These are phyloP conservation scores for Graphilbum fragrans DNA, from an alignment of 2,329 filamentous ascomycete genomes.

Conservation along the genomic window DNA sequence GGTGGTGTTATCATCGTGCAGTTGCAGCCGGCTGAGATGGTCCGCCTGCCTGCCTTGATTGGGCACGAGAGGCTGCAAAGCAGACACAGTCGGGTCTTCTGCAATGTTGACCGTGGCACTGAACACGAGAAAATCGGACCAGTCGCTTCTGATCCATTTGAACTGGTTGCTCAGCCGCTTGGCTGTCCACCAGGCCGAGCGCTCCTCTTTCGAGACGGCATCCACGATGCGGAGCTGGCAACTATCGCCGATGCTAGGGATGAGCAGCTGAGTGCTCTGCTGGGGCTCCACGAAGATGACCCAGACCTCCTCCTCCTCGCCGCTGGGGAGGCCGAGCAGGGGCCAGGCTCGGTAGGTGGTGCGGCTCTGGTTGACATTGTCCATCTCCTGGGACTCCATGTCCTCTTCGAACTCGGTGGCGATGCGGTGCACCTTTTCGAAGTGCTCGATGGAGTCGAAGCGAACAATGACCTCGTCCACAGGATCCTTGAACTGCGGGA, in stretches of 20 bases:
- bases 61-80: slow-evolving; percentile 6
- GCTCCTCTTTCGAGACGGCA: not conserved
- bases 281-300: slow-evolving; percentile 8
- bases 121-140: slow-evolving; percentile 7
- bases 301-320: slow-evolving; percentile 7
- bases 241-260: slow-evolving; percentile 9
- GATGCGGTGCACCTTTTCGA: slow-evolving; percentile 5
- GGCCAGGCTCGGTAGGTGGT: slow-evolving; percentile 9
- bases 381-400: slow-evolving; percentile 14
- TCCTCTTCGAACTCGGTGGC: slow-evolving; percentile 9
- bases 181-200: slow-evolving; percentile 8
- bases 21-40: not conserved
- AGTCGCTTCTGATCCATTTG: slow-evolving; percentile 1
- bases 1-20: slow-evolving; percentile 6
- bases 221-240: slow-evolving; percentile 7
- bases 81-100: not conserved
- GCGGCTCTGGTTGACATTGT: slow-evolving; percentile 22
- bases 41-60: not conserved
- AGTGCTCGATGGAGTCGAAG: slow-evolving; percentile 9
- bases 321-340: slow-evolving; percentile 2
- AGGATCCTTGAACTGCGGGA: not conserved
- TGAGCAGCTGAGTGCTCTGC: not conserved
- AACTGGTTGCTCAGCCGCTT: slow-evolving; percentile 9
- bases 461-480: not conserved
- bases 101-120: slow-evolving; percentile 4